phyloP scores from a whole-genome alignment of 768 basidiomycete genomes.

The Mycena venus region DNA sequence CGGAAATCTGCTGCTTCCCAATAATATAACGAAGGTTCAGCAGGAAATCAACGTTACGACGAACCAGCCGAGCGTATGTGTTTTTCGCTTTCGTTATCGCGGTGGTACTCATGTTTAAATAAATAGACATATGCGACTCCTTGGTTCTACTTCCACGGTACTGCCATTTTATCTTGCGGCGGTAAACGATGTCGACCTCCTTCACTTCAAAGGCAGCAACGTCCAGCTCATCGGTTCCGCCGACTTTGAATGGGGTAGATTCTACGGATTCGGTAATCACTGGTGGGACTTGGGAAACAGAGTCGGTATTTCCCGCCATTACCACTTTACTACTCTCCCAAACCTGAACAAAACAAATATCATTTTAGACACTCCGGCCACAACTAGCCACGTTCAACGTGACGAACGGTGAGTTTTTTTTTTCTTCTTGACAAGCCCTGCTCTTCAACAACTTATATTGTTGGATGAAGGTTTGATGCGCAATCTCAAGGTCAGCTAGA shows the following conservation, averaged over 20 bases:
- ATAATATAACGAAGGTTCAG: conserved; percentile 58
- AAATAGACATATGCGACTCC: conserved; percentile 55
- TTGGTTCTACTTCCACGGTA: conserved; percentile 58
- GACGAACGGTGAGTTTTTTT: conserved; percentile 47
- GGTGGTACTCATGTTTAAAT: neutral
- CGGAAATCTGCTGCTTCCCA: conserved; percentile 60
- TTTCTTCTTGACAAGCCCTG: neutral
- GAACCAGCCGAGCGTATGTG: conserved; percentile 53
- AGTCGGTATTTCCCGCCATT: conserved; percentile 49
- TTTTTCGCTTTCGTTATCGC: neutral
- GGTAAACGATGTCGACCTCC: neutral
- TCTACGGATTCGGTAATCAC: conserved; percentile 63
- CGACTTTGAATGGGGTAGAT: conserved; percentile 55
- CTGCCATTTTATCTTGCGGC: neutral
- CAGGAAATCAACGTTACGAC: conserved; percentile 50
- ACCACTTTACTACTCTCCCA: neutral
- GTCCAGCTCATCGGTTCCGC: conserved; percentile 56
- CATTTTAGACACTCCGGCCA: conserved; percentile 52
- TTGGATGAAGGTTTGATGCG: conserved; percentile 28
- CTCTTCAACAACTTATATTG: neutral
- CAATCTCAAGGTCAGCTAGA: conserved; percentile 37
- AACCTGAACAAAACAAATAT: no score
- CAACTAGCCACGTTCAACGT: conserved; percentile 64
- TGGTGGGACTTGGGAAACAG: conserved; percentile 63
- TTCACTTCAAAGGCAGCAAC: conserved; percentile 44